phyloP scores from a whole-genome alignment of 768 basidiomycete genomes.

The Austroboletus festivus region DNA sequence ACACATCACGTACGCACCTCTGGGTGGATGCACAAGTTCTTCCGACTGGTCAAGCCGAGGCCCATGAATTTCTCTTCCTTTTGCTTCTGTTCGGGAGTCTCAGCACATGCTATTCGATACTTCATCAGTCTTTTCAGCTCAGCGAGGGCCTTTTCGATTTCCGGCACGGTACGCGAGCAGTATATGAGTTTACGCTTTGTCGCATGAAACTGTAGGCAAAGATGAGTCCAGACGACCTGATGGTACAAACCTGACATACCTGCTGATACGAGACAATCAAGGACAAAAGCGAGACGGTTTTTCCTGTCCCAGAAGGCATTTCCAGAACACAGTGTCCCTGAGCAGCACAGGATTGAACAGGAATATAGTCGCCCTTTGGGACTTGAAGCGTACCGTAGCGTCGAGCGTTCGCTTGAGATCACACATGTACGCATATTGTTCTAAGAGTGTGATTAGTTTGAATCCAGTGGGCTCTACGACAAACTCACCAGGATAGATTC shows the following conservation, averaged over 20 bases:
- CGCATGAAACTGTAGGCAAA: conserved; percentile 78
- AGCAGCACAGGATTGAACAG: too few species aligned
- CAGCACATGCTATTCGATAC: conserved; percentile 73
- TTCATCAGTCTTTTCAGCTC: conserved; percentile 93
- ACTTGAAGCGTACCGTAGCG: conserved; percentile 61
- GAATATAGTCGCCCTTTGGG: too few species aligned
- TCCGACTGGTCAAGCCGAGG: conserved; percentile 89
- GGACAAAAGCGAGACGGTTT: conserved; percentile 93
- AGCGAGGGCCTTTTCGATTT: conserved; percentile 96
- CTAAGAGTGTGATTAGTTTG: conserved; percentile 38
- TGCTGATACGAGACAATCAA: conserved; percentile 98
- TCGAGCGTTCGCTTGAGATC: conserved; percentile 96
- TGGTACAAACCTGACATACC: conserved; percentile 37
- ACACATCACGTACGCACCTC: conserved; percentile 51
- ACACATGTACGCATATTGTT: conserved; percentile 99
- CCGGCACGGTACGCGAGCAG: conserved; percentile 98
- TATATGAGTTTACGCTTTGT: conserved; percentile 93
- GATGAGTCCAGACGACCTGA: not conserved
- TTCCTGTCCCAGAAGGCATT: conserved; percentile 99
- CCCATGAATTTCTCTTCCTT: conserved; percentile 86
- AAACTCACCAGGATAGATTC: conserved; percentile 86
- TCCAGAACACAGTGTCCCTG: conserved; percentile 99
- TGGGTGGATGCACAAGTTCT: conserved; percentile 95
- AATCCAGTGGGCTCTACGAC: not conserved
- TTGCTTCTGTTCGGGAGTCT: conserved; percentile 66